A percentile compares a stretch with the other conserved stretches of the same genome.
Evolutionary conservation across 768 basidiomycete genomes (phyloP).

Genomic region (Pleurotus citrinopileatus): DNA sequence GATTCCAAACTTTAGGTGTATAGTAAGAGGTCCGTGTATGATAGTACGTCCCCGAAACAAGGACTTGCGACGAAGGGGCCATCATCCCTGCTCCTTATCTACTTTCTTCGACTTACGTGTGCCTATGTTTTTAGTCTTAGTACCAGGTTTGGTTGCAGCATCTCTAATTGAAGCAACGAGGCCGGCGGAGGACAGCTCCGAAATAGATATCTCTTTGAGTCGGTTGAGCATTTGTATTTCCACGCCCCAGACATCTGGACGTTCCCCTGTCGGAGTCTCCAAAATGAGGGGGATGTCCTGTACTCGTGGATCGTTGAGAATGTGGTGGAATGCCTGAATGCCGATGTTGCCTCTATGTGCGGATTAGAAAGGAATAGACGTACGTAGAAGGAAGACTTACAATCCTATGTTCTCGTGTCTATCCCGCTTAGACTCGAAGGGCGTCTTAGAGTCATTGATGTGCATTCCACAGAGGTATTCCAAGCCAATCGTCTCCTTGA

Average conservation of each 20-base stretch:
- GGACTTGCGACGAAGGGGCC: no score
- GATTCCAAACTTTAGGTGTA: no score
- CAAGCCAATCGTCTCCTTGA: slow-evolving; percentile 68
- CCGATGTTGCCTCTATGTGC: slow-evolving; percentile 61
- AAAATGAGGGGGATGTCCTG: slow-evolving; percentile 75
- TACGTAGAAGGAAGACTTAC: slow-evolving; percentile 34
- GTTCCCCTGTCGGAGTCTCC: slow-evolving; percentile 76
- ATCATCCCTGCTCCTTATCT: no score
- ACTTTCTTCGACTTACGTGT: no score
- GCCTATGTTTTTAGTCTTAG: neutral
- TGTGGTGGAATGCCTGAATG: slow-evolving; percentile 57
- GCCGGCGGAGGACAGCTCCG: neutral
- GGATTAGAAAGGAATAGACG: neutral
- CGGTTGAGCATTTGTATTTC: slow-evolving; percentile 65
- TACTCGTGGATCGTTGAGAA: slow-evolving; percentile 67
- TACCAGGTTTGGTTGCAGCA: neutral
- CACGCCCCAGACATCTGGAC: slow-evolving; percentile 64
- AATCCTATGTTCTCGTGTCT: slow-evolving; percentile 84
- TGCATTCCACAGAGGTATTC: slow-evolving; percentile 81
- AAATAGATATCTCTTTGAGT: slow-evolving; percentile 25
- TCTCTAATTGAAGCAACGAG: neutral
- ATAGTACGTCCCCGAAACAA: no score
- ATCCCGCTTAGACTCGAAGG: slow-evolving; percentile 64
- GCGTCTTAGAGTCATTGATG: slow-evolving; percentile 78
- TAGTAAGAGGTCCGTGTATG: no score